Evolutionary conservation across 176 grass and related monocot genomes (phyloP).

Genomic region (Luzula sylvatica): DNA sequence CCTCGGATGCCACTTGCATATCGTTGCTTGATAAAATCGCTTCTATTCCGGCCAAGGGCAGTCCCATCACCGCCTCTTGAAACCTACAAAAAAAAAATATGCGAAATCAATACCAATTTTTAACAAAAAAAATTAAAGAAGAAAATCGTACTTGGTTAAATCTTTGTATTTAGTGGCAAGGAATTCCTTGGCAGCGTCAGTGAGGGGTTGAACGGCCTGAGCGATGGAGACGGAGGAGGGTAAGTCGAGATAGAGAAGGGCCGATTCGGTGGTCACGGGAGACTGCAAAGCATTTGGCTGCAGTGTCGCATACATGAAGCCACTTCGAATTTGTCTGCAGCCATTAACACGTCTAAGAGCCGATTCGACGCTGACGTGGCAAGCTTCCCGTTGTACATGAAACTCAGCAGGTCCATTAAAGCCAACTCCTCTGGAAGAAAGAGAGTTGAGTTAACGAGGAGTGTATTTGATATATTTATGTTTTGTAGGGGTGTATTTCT

Average conservation of each 20-base stretch:
- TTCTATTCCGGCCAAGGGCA: constrained; percentile 61
- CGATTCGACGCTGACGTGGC: constrained; percentile 35
- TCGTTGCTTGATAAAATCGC: constrained; percentile 68
- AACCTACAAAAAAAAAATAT: constrained; percentile 28
- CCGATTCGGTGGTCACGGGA: constrained; percentile 94
- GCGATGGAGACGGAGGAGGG: constrained; percentile 83
- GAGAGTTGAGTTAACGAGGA: background rate
- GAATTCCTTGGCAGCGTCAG: constrained; percentile 52
- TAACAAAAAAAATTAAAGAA: constrained; percentile 2
- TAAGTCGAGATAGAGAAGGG: constrained; percentile 83
- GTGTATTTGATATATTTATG: no score
- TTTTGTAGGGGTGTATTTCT: no score
- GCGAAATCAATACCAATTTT: no score
- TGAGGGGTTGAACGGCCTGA: constrained; percentile 48
- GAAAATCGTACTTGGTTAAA: constrained; percentile 46
- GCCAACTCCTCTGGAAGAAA: constrained; percentile 77
- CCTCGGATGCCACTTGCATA: constrained; percentile 65
- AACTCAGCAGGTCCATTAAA: constrained; percentile 71
- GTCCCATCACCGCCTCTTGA: constrained; percentile 63
- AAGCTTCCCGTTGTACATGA: constrained; percentile 83
- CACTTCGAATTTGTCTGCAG: constrained; percentile 96
- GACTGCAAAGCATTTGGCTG: constrained; percentile 81
- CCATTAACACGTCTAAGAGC: constrained; percentile 77
- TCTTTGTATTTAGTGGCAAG: constrained; percentile 52
- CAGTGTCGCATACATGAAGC: constrained; percentile 91